phyloP scores from a whole-genome alignment of 805 yeast genomes.

The Hanseniaspora singularis region DNA sequence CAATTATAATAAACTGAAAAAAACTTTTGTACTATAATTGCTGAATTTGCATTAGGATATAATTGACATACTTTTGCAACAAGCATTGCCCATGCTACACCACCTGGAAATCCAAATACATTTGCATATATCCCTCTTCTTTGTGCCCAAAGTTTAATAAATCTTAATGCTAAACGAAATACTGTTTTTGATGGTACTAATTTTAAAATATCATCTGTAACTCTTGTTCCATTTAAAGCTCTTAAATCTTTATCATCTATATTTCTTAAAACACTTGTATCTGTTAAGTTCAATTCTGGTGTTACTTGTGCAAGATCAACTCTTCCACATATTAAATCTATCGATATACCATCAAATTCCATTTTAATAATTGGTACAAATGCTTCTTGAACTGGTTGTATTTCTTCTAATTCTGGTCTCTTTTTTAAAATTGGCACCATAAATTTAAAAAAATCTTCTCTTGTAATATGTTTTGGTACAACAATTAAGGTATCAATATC shows the following conservation, averaged over 20 bases:
- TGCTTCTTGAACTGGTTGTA: conserved; percentile 90
- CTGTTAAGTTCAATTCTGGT: conserved; percentile 55
- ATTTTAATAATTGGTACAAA: conserved; percentile 93
- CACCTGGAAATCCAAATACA: conserved; percentile 96
- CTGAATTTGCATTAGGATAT: conserved; percentile 91
- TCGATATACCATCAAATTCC: conserved; percentile 80
- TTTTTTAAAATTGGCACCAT: conserved; percentile 58
- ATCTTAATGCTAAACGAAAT: conserved; percentile 82
- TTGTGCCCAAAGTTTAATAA: conserved; percentile 94
- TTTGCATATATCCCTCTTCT: conserved; percentile 88
- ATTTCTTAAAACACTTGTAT: conserved; percentile 74
- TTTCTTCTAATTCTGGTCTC: conserved; percentile 78
- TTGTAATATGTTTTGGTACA: conserved; percentile 86
- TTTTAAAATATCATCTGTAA: conserved; percentile 82
- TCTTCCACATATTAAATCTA: conserved; percentile 78
- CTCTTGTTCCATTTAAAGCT: conserved; percentile 90
- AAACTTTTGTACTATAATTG: conserved; percentile 80
- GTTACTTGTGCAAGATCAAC: conserved; percentile 80
- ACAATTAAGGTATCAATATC: conserved; percentile 96
- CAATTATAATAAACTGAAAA: conserved; percentile 77
- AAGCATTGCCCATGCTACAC: conserved; percentile 99
- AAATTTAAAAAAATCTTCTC: conserved; percentile 79
- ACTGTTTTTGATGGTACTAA: conserved; percentile 88
- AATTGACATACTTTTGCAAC: conserved; percentile 96
- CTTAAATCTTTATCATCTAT: conserved; percentile 85